These are phyloP conservation scores for Fusarium incarnatum DNA, from an alignment of 2,329 filamentous ascomycete species.

Conservation along the genomic window DNA sequence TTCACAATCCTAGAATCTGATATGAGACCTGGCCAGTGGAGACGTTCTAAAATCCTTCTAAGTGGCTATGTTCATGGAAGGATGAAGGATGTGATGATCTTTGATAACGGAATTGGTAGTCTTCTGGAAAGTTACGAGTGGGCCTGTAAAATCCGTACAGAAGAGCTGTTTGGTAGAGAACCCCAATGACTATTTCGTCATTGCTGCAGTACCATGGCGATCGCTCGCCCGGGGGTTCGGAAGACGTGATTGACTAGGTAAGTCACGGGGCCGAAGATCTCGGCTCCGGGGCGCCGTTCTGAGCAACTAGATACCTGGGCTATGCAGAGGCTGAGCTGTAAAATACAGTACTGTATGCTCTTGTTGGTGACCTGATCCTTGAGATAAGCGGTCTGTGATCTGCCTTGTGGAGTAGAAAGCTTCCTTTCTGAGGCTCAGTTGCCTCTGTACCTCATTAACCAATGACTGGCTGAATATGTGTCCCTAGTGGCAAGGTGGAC, in stretches of 20 bases:
- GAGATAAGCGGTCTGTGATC: constrained; percentile 12
- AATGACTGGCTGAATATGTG: background rate
- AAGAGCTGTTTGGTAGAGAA: background rate
- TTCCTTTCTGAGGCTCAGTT: constrained; percentile 15
- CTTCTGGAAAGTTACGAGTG: constrained; percentile 12
- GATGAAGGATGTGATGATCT: background rate
- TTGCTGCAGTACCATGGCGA: background rate
- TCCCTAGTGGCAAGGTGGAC: constrained; percentile 14
- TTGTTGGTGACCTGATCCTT: background rate
- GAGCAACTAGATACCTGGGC: constrained; percentile 8
- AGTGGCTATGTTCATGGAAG: constrained; percentile 15
- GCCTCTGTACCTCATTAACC: background rate
- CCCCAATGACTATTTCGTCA: constrained; percentile 11
- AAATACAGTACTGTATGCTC: background rate
- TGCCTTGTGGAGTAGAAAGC: constrained; percentile 20
- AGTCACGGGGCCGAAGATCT: constrained; percentile 25
- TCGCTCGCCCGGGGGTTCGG: constrained; percentile 8
- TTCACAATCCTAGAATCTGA: background rate
- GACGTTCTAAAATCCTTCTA: background rate
- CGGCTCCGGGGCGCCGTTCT: constrained; percentile 3
- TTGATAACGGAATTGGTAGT: background rate
- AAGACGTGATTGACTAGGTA: constrained; percentile 2
- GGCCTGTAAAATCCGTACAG: background rate
- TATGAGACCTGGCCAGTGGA: background rate
- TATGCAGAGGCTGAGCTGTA: constrained; percentile 26